Base-by-base conservation (phyloP, 176 grass and related monocot genomes). In the Aegilops sharonensis region DNA sequence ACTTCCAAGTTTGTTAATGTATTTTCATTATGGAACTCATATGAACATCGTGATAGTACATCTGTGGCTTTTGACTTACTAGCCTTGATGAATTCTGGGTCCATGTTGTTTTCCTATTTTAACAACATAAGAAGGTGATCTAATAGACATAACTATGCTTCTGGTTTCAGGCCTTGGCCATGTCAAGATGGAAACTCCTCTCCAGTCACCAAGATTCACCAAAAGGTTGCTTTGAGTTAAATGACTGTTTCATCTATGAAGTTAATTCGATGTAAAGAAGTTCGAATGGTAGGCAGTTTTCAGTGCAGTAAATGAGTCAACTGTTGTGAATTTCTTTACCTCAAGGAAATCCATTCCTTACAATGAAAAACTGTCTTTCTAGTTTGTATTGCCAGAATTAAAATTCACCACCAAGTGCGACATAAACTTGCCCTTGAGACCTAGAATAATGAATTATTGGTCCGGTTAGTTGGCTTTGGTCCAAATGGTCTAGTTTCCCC, bases 181-280 rank as follows among this genome's bases (percentile, higher is more conserved):
- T 83, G 79, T 95, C 37, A 79, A 90, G 65, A 92, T 91, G 93
- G 90, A 95, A 91, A 95, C 90, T 69, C 90, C 93, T 85, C 79
- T 83, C 24, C 86, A 87, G 60, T 90, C 93, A 87, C 93, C 93
- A 13, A 82, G 61, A 57, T 56, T 60, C 79, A 80, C 43, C 15
- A 91, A 86, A 82, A 95, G 90, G 93, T 95, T 54, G 9, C 65
- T 65, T 30, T 30, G 4, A 27, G 30, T 79, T 31, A 37, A 43
- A 81, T 81, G 60, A 32, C 59, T 78, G 21, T 64, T 78, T 54
- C 66, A 79, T 34, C 18, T 83, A 78, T 74, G 56, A 27, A 34
- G 23, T 54, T 75, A 68, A 77, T 36, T 56, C 2, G 10, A 5
- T 80, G 15, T 35, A 43, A 62, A 20, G 25, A 78, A 83, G 69